Percentiles rank a stretch among this genome's conserved stretches.
Evolutionary conservation across 2,329 filamentous ascomycete genomes (phyloP).

Genomic region (Uncinocarpus reesii): DNA sequence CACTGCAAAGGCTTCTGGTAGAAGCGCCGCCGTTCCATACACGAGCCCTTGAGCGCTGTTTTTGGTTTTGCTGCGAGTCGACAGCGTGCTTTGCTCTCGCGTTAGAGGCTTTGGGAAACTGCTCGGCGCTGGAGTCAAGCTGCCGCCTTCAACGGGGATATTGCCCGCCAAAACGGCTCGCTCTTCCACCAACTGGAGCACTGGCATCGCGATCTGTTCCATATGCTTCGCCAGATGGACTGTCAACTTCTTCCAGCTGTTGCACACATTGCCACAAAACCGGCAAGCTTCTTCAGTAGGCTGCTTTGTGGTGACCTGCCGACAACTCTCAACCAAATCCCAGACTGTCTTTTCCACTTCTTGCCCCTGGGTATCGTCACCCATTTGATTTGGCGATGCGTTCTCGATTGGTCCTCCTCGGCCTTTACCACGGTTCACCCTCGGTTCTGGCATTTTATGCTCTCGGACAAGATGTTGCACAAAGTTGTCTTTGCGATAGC

Average conservation of each 20-base stretch:
- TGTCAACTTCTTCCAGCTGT: slow-evolving; percentile 83
- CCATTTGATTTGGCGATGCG: slow-evolving; percentile 17
- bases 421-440: slow-evolving; percentile 60
- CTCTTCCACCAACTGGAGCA: slow-evolving; percentile 47
- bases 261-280: slow-evolving; percentile 73
- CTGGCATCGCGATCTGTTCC: slow-evolving; percentile 79
- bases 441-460: slow-evolving; percentile 76
- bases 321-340: slow-evolving; percentile 68
- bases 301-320: slow-evolving; percentile 53
- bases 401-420: slow-evolving; percentile 44
- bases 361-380: slow-evolving; percentile 21
- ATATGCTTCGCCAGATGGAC: slow-evolving; percentile 92
- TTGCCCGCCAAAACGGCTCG: slow-evolving; percentile 31
- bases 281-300: slow-evolving; percentile 71
- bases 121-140: not conserved
- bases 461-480: slow-evolving; percentile 84
- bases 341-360: slow-evolving; percentile 54
- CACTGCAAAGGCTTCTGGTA: slow-evolving; percentile 8
- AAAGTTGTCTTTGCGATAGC: slow-evolving; percentile 85
- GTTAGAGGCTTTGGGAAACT: not conserved
- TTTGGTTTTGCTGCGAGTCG: not conserved
- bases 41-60: not conserved
- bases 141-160: slow-evolving; percentile 3
- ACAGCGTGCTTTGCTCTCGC: not conserved
- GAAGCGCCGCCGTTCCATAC: slow-evolving; percentile 5